Base-by-base conservation (phyloP, 805 yeast genomes). In the Zygoascus biomembranicola region DNA sequence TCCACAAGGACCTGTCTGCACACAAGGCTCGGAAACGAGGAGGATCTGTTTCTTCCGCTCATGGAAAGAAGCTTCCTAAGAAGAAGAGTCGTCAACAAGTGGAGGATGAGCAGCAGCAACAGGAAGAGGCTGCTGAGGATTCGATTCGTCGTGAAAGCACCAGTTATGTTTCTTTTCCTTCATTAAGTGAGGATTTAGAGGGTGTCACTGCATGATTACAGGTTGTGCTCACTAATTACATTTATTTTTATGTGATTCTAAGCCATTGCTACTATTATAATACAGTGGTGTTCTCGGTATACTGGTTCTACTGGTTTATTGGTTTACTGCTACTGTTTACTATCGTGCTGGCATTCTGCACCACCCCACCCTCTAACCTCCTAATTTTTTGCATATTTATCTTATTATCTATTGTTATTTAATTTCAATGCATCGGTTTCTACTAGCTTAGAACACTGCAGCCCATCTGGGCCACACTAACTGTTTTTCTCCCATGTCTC, bases 81-180 rank as follows among this genome's bases (percentile, higher is more conserved):
- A 35, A 35, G 39, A 35, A 35, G 39, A 35, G 39, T 35, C 39
- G 39, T 5, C 39, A 35, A n/a, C 39, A 35, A n/a, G 39, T 35
- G 39, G 39, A 35, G 39, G 39, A 35, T 35, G 39, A 35, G 39
- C 16, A 35, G 39, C 13, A 23, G 28, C 28, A 23, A 6, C 28
- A 23, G 28, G 6, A n/a, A 3, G 39, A 35, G 16, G 10, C 39
- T n/a, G 16, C 8, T 11, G 39, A 4, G 13, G 39, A 35, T 13
- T 3, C 16, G 13, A 8, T 35, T 35, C 16, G 16, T 35, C 13
- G 16, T 35, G 16, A 35, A 35, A n/a, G 16, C 39, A 35, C 39
- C 43, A 50, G 35, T 23, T 55, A 55, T 41, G 51, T 55, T 23
- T 55, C 57, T 26, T 55, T 55, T 32, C 57, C 57, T 5, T 43